Base-by-base conservation (phyloP, 148 eudicot species). In the Rhododendron williamsianum region DNA sequence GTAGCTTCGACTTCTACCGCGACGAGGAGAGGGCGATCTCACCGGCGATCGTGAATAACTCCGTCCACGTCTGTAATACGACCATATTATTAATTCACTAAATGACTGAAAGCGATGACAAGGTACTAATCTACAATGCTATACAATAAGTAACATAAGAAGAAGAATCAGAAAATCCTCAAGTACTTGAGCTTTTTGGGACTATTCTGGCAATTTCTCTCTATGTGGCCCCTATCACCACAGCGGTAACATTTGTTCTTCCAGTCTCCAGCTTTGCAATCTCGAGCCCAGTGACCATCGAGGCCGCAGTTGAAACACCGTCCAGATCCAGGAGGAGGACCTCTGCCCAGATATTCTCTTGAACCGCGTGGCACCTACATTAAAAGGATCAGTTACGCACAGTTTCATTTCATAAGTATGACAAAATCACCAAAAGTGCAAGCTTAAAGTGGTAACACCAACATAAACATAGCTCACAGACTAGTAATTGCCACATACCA, bases 231-330 rank as follows among this genome's bases (percentile, higher is more conserved):
- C 60, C 96, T 92, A 81, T 96, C 98, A 3, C 98, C 98, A 90
- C 98, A 96, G 46, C 98, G 98, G 83, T 96, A 96, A 83, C 98
- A 96, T 84, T 94, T 96, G 88, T 96, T 96, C 89, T 96, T 96
- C 98, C 98, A 96, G 90, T 96, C 98, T 67, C 98, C 98, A 82
- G 98, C 96, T 86, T 96, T 96, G 93, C 98, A 96, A 81, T 96
- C 98, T 45, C 98, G 91, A 83, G 98, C 98, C 98, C 98, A 96
- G 83, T 96, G 98, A 19, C 98, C 98, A 84, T 96, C 98, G 84
- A 96, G 83, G 80, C 98, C 98, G 89, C 98, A 96, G 83, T 96
- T 96, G 89, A 96, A 96, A 89, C 98, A 96, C 78, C 96, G 91
- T 18, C 98, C 98, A 41, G 98, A 91, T 74, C 98, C 98, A 27